These are phyloP conservation scores for Pestalotiopsis sp. DNA, from an alignment of 2,329 filamentous ascomycete genomes.

Conservation along the genomic window DNA sequence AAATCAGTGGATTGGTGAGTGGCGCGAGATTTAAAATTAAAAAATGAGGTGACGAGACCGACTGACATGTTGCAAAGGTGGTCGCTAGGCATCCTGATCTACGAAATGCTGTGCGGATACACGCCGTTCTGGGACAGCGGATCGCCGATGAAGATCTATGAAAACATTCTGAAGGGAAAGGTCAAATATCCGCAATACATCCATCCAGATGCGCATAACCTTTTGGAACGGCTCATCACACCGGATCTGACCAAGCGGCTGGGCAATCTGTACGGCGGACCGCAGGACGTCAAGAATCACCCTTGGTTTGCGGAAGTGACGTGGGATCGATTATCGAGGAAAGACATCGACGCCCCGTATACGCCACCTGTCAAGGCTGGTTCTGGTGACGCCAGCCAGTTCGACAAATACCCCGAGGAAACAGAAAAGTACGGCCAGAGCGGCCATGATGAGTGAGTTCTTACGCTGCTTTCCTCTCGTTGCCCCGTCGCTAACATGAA, in stretches of 20 bases:
- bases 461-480: constrained; percentile 6
- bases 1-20: constrained; percentile 98
- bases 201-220: constrained; percentile 88
- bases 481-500: neutral
- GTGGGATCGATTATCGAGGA: constrained; percentile 90
- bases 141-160: constrained; percentile 98
- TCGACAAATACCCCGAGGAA: constrained; percentile 97
- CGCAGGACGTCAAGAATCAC: constrained; percentile 91
- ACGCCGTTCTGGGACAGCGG: constrained; percentile 99
- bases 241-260: constrained; percentile 91
- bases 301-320: constrained; percentile 97
- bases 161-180: constrained; percentile 94
- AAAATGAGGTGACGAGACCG: neutral
- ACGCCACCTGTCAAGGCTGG: constrained; percentile 94
- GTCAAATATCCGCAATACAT: constrained; percentile 98
- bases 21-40: too few relatives aligned
- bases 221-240: constrained; percentile 91
- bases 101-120: constrained; percentile 99
- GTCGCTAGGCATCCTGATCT: constrained; percentile 97
- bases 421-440: constrained; percentile 83
- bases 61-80: constrained; percentile 64
- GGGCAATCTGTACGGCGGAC: constrained; percentile 89
- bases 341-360: constrained; percentile 98
- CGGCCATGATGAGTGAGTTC: constrained; percentile 83
- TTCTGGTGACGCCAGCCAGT: constrained; percentile 93